Conservation (phyloP, 2,329 filamentous ascomycete genomes). For the Trichophyton equinum region DNA sequence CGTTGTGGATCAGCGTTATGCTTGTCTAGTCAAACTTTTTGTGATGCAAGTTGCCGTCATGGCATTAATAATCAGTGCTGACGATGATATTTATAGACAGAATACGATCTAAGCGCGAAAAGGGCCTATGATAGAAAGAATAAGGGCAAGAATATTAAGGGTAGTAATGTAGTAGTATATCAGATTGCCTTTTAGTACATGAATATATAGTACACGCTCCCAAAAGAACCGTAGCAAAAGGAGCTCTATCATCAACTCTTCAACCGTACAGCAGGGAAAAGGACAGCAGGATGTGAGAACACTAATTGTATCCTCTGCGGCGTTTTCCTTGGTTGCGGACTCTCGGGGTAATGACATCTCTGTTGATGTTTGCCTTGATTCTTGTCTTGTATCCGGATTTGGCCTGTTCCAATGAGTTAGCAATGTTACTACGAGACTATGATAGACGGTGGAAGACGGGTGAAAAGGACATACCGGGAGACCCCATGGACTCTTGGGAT, state of each 20-base stretch:
- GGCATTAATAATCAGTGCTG: background rate
- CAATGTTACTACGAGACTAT: background rate
- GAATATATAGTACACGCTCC: conserved; percentile 4
- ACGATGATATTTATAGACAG: background rate
- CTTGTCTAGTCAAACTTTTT: background rate
- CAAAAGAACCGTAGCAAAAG: background rate
- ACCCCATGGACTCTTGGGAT: conserved; percentile 95
- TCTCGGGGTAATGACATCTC: conserved; percentile 73
- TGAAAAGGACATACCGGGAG: conserved; percentile 57
- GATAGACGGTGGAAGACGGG: conserved; percentile 11
- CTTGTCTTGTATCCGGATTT: conserved; percentile 72
- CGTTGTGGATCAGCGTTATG: background rate
- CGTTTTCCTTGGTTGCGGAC: conserved; percentile 86
- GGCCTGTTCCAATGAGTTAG: conserved; percentile 26
- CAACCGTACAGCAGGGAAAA: background rate
- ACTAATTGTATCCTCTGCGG: conserved; percentile 49
- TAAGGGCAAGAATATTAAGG: too few relatives aligned
- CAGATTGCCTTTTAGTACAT: background rate
- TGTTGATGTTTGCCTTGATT: conserved; percentile 78
- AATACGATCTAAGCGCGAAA: too few relatives aligned
- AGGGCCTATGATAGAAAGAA: background rate
- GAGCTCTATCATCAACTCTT: background rate
- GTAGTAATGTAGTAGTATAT: background rate
- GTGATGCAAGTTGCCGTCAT: background rate
- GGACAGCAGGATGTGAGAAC: background rate